Base-by-base conservation (phyloP, 1,139 yeast species). In the Saccharomyces hybrid region DNA sequence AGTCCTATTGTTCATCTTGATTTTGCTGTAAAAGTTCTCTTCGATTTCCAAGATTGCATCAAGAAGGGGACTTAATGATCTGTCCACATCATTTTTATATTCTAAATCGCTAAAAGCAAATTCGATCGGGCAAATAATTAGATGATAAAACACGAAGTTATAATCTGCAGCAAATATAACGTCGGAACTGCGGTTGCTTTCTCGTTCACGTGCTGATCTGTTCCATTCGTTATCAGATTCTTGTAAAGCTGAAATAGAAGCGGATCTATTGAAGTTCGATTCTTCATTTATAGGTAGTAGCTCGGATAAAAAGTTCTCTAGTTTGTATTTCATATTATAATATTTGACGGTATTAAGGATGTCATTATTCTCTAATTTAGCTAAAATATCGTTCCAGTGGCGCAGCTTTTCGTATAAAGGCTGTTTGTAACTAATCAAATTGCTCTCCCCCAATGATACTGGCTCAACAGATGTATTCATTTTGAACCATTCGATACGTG, bases 221-320 rank as follows among this genome's bases (percentile, higher is more conserved):
- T 65, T 57, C 66, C 65, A 62, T 3, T 58, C 52, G 42, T 56
- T 62, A 1, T 60, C 64, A 4, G 64, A 57, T 6, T 55, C 54
- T 47, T 57, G 62, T 34, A 26, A 53, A 27, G 46, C 53, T 4
- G 64, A 56, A 46, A 66, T 55, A 23, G 59, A 53, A 3, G 64
- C 64, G 19, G 65, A 62, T 54, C 67, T 62, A 54, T 68, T 68
- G 42, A 64, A 64, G 46, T 68, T 68, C 3, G 70, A 67, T 52
- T 66, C 69, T 46, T 68, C 72, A 50, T 57, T 51, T 1, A 66
- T 55, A 5, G 70, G 67, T 44, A 68, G 53, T 50, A 68, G 55
- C 48, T 66, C 68, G 1, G 70, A 62, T 14, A 68, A 41, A 56
- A 68, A 68, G 49, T 63, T 61, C 44, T 59, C 60, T 9, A 68